These are phyloP conservation scores for Boletus pseudopeckii DNA, from an alignment of 768 basidiomycete genomes.

Conservation along the genomic window DNA sequence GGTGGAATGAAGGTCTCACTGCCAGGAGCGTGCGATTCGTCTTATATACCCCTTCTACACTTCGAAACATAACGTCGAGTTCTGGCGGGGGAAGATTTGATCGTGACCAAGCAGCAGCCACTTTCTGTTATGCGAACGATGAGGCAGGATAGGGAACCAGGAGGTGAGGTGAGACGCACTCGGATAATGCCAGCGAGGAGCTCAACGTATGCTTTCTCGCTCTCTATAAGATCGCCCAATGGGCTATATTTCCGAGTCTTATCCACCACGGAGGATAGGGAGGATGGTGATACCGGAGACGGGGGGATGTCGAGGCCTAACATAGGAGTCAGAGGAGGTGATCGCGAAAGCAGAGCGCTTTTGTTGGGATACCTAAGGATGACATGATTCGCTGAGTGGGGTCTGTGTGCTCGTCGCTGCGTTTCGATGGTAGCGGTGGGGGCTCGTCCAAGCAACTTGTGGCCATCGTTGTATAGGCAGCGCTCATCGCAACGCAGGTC, in stretches of 20 bases:
- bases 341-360: not conserved
- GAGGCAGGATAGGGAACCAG: constrained; percentile 4
- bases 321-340: constrained; percentile 17
- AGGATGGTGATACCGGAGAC: constrained; percentile 19
- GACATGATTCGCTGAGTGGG: constrained; percentile 8
- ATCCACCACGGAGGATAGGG: constrained; percentile 33
- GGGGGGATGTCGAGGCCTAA: constrained; percentile 23
- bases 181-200: constrained; percentile 86
- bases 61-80: constrained; percentile 91
- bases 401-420: not conserved
- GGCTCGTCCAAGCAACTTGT: not conserved
- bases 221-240: constrained; percentile 88
- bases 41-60: constrained; percentile 89
- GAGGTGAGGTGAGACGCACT: constrained; percentile 45
- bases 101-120: constrained; percentile 97
- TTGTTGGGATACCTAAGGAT: constrained; percentile 22
- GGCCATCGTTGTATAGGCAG: constrained; percentile 3
- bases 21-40: constrained; percentile 78
- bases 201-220: constrained; percentile 90
- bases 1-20: constrained; percentile 36
- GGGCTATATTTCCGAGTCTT: constrained; percentile 74
- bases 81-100: constrained; percentile 90
- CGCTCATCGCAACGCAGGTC: not conserved
- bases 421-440: constrained; percentile 23
- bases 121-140: constrained; percentile 58